Evolutionary conservation across 2,329 filamentous ascomycete species (phyloP).

Genomic region (Phyllosticta paracitricarpa): DNA sequence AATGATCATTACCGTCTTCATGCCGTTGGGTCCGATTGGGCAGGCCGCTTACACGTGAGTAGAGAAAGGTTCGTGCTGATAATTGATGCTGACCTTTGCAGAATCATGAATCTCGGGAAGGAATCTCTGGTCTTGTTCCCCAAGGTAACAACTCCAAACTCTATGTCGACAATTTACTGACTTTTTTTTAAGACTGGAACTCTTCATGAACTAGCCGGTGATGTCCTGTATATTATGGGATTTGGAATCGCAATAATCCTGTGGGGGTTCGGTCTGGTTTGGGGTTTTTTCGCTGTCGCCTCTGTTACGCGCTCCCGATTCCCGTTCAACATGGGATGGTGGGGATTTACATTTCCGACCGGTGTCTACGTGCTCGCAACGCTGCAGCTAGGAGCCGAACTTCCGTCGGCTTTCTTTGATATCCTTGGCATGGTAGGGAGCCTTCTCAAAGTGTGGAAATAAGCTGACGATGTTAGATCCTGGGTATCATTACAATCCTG

Average conservation of each 20-base stretch:
- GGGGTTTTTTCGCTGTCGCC: conserved; percentile 45
- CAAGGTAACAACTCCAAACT: conserved; percentile 10
- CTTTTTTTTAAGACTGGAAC: conserved; percentile 11
- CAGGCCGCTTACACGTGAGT: conserved; percentile 49
- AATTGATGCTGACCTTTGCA: background rate
- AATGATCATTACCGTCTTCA: conserved; percentile 57
- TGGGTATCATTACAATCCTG: conserved; percentile 41
- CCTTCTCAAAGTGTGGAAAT: conserved; percentile 16
- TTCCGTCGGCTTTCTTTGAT: conserved; percentile 46
- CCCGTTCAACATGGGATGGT: conserved; percentile 55
- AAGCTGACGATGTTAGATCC: conserved; percentile 25
- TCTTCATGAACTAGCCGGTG: conserved; percentile 36
- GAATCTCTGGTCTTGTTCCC: conserved; percentile 35
- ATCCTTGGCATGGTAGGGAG: conserved; percentile 39
- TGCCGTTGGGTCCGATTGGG: conserved; percentile 57
- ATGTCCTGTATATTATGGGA: conserved; percentile 50
- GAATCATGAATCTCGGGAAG: conserved; percentile 41
- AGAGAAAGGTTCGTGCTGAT: background rate
- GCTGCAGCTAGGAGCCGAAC: conserved; percentile 38
- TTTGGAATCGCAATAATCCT: conserved; percentile 43
- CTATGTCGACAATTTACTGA: background rate
- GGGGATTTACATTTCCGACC: conserved; percentile 51
- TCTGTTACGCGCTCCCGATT: conserved; percentile 38
- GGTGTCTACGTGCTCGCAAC: conserved; percentile 47
- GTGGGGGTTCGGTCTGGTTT: conserved; percentile 47